Conservation (phyloP, 257 asterid genomes). For the Thymus mandschuricus region DNA sequence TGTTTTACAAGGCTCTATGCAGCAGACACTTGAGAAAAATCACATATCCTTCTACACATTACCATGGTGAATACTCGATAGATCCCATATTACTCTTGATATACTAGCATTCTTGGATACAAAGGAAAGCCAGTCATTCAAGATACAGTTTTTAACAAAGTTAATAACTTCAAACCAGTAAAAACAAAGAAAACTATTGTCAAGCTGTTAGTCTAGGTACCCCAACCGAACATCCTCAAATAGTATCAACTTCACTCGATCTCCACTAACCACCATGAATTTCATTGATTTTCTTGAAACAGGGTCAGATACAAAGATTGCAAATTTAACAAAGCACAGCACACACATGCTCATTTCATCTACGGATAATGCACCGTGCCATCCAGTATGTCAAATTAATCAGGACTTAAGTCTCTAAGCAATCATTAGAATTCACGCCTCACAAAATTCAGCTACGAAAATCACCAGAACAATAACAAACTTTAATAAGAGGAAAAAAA, state of each 20-base stretch:
- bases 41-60: neutral
- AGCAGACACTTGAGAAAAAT: neutral
- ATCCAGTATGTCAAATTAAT: too few relatives aligned
- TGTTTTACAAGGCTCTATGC: too few relatives aligned
- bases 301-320: slow-evolving; percentile 19
- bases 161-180: neutral
- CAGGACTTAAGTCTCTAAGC: slow-evolving; percentile 25
- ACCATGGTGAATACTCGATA: neutral
- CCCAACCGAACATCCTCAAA: slow-evolving; percentile 22
- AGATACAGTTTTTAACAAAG: slow-evolving; percentile 3
- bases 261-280: slow-evolving; percentile 17
- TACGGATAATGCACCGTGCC: slow-evolving; percentile 26
- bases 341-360: slow-evolving; percentile 23
- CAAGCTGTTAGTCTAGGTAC: slow-evolving; percentile 12
- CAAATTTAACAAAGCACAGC: neutral
- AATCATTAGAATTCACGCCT: neutral
- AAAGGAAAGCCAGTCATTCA: neutral
- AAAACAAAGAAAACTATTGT: neutral
- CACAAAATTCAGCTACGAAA: slow-evolving; percentile 26
- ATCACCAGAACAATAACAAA: slow-evolving; percentile 12
- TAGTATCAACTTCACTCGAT: neutral
- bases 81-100: neutral
- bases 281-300: neutral
- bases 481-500: slow-evolving; percentile 1
- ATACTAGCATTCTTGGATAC: neutral